phyloP scores from a whole-genome alignment of 495 filamentous ascomycete species.

The Terfezia claveryi region DNA sequence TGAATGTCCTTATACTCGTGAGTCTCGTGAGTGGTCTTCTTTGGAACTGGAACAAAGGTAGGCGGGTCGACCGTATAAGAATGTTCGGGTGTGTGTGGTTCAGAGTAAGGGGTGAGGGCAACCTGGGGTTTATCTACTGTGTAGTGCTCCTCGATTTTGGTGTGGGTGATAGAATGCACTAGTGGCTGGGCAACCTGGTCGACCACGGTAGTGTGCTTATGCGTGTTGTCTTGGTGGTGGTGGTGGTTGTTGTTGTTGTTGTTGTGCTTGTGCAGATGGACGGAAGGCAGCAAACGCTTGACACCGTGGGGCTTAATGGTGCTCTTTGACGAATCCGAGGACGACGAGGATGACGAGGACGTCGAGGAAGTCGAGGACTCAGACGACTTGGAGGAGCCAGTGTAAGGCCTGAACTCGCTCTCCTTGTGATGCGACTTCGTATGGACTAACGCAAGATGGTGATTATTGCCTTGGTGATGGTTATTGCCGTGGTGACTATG shows the following conservation, averaged over 20 bases:
- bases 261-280: neutral
- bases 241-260: neutral
- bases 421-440: neutral
- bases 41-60: neutral
- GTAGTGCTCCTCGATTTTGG: neutral
- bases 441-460: too few relatives aligned
- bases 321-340: slow-evolving; percentile 2
- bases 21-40: neutral
- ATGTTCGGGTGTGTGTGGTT: neutral
- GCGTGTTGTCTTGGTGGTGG: neutral
- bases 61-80: neutral
- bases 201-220: neutral
- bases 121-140: neutral
- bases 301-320: neutral
- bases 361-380: neutral
- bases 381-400: neutral
- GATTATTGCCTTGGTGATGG: neutral
- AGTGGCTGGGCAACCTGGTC: neutral
- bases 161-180: neutral
- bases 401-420: neutral
- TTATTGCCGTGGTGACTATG: neutral
- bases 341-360: neutral
- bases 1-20: slow-evolving; percentile 4
- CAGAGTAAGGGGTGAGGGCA: neutral
- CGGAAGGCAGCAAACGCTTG: neutral